These are phyloP conservation scores for Hevea brasiliensis DNA, from an alignment of 345 rosid species.

Conservation along the genomic window DNA sequence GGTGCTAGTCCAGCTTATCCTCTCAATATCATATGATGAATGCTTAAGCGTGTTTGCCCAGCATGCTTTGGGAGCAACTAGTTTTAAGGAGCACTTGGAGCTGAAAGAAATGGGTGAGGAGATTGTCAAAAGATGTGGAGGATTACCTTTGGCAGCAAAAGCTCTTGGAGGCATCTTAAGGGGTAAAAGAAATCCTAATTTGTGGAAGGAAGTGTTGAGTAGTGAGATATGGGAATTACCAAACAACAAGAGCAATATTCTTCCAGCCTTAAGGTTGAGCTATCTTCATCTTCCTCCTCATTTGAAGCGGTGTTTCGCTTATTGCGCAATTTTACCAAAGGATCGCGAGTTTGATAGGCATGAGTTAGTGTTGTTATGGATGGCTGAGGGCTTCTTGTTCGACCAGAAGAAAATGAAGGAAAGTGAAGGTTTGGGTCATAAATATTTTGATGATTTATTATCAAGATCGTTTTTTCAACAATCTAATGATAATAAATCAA, in stretches of 20 bases:
- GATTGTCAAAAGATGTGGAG: conserved; percentile 25
- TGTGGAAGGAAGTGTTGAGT: conserved; percentile 13
- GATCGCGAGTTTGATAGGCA: neutral
- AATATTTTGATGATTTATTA: neutral
- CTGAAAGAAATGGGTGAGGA: neutral
- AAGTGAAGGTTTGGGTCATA: neutral
- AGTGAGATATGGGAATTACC: conserved; percentile 28
- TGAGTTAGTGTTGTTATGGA: neutral
- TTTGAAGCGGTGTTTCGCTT: conserved; percentile 23
- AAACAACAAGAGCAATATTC: neutral
- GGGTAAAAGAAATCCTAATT: neutral
- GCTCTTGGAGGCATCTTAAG: conserved; percentile 27
- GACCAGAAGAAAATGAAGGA: no score
- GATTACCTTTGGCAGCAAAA: conserved; percentile 34
- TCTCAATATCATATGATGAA: conserved; percentile 9
- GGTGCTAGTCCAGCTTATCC: neutral
- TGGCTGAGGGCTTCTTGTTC: neutral
- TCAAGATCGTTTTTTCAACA: neutral
- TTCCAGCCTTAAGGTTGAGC: neutral
- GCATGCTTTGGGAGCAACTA: neutral
- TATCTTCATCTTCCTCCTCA: neutral
- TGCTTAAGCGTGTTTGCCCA: neutral
- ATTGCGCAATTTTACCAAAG: neutral
- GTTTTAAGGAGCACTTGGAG: neutral
- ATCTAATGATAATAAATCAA: neutral